Conservation (phyloP, 164 flowering plant species). For the Aristolochia californica region DNA sequence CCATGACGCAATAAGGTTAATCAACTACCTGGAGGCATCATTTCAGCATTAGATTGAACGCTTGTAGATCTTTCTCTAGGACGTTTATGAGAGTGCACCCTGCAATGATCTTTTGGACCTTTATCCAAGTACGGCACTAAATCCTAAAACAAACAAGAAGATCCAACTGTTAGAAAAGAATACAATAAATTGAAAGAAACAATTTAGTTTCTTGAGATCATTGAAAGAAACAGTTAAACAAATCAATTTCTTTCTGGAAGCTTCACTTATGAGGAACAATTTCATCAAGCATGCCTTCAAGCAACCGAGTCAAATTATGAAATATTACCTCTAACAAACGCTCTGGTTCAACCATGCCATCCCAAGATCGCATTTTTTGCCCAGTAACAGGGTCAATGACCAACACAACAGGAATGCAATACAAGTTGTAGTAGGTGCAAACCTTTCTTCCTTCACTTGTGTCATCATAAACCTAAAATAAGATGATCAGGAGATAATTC, state of each 20-base stretch:
- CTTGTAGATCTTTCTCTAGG: slow-evolving; percentile 49
- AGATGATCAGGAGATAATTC: not conserved
- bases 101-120: slow-evolving; percentile 73
- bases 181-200: no score
- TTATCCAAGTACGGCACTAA: slow-evolving; percentile 72
- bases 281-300: not conserved
- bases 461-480: slow-evolving; percentile 76
- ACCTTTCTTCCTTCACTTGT: slow-evolving; percentile 88
- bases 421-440: slow-evolving; percentile 83
- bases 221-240: not conserved
- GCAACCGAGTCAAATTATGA: not conserved
- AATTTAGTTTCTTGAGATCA: not conserved
- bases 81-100: slow-evolving; percentile 66
- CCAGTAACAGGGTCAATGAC: slow-evolving; percentile 95
- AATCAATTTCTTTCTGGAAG: not conserved
- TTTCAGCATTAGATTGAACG: no score
- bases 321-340: slow-evolving; percentile 68
- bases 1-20: not conserved
- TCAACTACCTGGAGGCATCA: no score
- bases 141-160: slow-evolving; percentile 34
- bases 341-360: slow-evolving; percentile 84
- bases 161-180: not conserved
- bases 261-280: no score
- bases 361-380: slow-evolving; percentile 87
- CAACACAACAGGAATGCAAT: slow-evolving; percentile 66